These are phyloP conservation scores for Diddensiella caesifluorescens DNA, from an alignment of 805 yeast species.

Conservation along the genomic window DNA sequence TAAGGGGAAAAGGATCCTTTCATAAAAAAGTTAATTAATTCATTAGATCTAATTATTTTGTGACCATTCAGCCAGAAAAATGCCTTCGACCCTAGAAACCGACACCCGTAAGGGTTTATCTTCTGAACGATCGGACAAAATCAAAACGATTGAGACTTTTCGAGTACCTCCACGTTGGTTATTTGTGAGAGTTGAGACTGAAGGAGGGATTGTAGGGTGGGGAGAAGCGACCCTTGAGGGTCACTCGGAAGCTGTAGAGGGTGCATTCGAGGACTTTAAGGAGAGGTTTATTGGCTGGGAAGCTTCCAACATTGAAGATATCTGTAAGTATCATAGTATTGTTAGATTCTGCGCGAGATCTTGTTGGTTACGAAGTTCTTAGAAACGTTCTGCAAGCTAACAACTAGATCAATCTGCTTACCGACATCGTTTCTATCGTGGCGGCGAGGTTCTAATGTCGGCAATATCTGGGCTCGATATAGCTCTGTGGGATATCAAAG, in stretches of 20 bases:
- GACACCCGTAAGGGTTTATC: slow-evolving; percentile 4
- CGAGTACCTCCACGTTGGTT: slow-evolving; percentile 32
- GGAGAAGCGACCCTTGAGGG: slow-evolving; percentile 33
- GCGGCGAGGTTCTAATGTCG: slow-evolving; percentile 32
- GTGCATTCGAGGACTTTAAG: slow-evolving; percentile 29
- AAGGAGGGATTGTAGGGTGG: slow-evolving; percentile 29
- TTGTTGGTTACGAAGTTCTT: too few relatives aligned
- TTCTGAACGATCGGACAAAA: slow-evolving; percentile 11
- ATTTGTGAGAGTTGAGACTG: slow-evolving; percentile 28
- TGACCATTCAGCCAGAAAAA: too few relatives aligned
- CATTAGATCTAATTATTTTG: too few relatives aligned
- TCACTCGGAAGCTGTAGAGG: slow-evolving; percentile 32
- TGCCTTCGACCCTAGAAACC: slow-evolving; percentile 7
- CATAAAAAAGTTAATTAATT: too few relatives aligned
- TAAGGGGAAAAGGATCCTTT: too few relatives aligned
- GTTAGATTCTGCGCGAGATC: too few relatives aligned
- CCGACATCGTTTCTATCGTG: slow-evolving; percentile 32
- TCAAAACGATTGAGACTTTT: slow-evolving; percentile 27
- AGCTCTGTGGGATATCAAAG: slow-evolving; percentile 33
- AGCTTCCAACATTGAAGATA: slow-evolving; percentile 27
- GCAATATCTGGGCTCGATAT: slow-evolving; percentile 32
- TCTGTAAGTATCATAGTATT: slow-evolving; percentile 25
- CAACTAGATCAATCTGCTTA: slow-evolving; percentile 27
- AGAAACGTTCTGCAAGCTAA: too few relatives aligned
- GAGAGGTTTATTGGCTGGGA: slow-evolving; percentile 32